phyloP scores from a whole-genome alignment of 2,329 filamentous ascomycete genomes.

The Chaetothyriales sp. region DNA sequence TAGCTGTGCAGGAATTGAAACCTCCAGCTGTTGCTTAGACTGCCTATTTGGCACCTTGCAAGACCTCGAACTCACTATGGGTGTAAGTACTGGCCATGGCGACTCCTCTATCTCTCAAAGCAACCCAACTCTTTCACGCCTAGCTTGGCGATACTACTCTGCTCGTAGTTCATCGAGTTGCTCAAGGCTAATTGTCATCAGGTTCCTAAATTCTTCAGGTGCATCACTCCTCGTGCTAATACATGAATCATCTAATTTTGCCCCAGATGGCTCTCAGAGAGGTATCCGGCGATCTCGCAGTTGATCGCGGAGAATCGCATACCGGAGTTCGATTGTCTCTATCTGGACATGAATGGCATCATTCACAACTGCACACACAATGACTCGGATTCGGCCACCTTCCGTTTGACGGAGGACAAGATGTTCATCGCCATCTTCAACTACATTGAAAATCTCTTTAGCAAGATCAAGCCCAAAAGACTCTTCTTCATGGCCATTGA shows the following conservation, averaged over 20 bases:
- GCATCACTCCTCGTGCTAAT: not conserved
- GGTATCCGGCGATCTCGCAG: conserved; percentile 96
- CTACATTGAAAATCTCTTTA: conserved; percentile 96
- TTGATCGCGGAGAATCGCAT: conserved; percentile 97
- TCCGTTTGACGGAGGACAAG: conserved; percentile 88
- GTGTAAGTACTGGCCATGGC: not conserved
- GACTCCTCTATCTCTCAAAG: not conserved
- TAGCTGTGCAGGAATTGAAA: not conserved
- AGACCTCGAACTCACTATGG: not conserved
- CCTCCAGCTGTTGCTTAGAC: not conserved
- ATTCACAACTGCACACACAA: conserved; percentile 99
- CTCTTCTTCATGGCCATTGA: conserved; percentile 99
- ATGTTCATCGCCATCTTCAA: conserved; percentile 99
- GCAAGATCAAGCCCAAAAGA: conserved; percentile 96
- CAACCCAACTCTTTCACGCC: not conserved
- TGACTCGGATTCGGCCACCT: conserved; percentile 79
- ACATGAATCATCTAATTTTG: conserved; percentile 31
- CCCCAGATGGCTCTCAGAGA: conserved; percentile 98
- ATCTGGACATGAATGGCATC: conserved; percentile 87
- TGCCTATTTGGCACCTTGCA: not conserved
- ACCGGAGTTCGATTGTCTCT: conserved; percentile 95
- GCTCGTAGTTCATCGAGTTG: not conserved
- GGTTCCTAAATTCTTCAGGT: not conserved
- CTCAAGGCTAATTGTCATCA: not conserved
- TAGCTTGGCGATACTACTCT: not conserved